Conservation (phyloP, 164 flowering plant genomes). For the Aristolochia californica region DNA sequence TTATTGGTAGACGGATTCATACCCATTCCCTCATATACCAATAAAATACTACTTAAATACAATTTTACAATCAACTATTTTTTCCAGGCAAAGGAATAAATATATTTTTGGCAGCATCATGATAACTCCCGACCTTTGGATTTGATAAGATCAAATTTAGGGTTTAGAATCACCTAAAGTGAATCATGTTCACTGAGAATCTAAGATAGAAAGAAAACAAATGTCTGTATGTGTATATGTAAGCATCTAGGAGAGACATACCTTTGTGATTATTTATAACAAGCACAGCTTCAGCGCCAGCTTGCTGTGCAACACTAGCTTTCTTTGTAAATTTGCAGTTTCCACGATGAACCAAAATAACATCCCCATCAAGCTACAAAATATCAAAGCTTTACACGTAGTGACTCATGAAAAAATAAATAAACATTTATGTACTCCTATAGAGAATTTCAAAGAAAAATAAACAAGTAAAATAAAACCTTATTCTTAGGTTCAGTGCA, state of each 20-base stretch:
- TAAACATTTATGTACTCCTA: neutral
- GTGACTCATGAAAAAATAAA: neutral
- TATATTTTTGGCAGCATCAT: no score
- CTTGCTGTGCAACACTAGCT: constrained; percentile 77
- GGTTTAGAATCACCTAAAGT: no score
- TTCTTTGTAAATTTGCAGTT: constrained; percentile 77
- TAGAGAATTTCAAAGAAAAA: neutral
- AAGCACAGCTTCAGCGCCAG: constrained; percentile 84
- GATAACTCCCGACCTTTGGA: no score
- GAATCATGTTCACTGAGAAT: no score
- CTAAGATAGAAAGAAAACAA: no score
- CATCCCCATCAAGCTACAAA: constrained; percentile 61
- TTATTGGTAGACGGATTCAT: no score
- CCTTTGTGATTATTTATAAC: constrained; percentile 75
- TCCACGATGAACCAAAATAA: constrained; percentile 81
- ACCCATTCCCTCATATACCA: no score
- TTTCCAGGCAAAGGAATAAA: no score
- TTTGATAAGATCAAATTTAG: no score
- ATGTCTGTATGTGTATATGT: no score
- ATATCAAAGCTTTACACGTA: neutral
- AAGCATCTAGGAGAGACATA: constrained; percentile 8
- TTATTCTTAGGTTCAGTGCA: constrained; percentile 44
- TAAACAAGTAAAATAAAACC: constrained; percentile 22
- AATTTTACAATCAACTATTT: no score
- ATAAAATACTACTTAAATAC: no score